Base-by-base conservation (phyloP, 139 green algal species). In the Picochlorum sp. region DNA sequence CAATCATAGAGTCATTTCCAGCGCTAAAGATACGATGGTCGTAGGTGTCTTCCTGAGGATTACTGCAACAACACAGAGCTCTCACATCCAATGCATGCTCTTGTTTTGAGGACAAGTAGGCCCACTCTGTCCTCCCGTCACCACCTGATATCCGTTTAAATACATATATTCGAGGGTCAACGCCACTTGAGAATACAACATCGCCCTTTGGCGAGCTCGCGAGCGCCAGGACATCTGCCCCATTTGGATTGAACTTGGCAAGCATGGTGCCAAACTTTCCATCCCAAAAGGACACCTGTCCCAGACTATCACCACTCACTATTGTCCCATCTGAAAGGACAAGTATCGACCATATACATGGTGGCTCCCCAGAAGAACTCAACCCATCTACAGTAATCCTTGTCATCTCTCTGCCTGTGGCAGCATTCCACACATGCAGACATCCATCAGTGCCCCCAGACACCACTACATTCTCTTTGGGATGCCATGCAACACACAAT, bases 11-110 rank as follows among this genome's bases (percentile, higher is more conserved):
- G 63, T 95, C 88, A 30, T 88, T 87, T 21, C 89, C 87, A 11
- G 84, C 91, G 10, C 78, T 86, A 9, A 92, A 50, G 64, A 96
- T 79, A 45, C 49, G 32, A 26, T 41, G 34, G 8, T 41, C 34
- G 8, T 11, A 41, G 34, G 34, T 1, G 8, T 6, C 34, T 11
- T 41, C 34, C 6, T 41, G 34, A 41, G 34, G 34, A 41, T 41
- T 41, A 41, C 34, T 41, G 34, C 34, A 41, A 41, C 34, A 28
- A 34, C 38, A 61, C 66, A 96, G 63, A 15, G 84, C 75, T 6
- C 87, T 75, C 58, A 95, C 86, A 62, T 97, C 90, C 72, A 96
- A 88, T 0, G 80, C 86, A 84, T 97, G 91, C 1, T 88, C 78
- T 4, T 83, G 73, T 74, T 92, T 90, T 59, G 74, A 74, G 30